Evolutionary conservation across 805 yeast species (phyloP).

Genomic region (Spathaspora passalidarum): DNA sequence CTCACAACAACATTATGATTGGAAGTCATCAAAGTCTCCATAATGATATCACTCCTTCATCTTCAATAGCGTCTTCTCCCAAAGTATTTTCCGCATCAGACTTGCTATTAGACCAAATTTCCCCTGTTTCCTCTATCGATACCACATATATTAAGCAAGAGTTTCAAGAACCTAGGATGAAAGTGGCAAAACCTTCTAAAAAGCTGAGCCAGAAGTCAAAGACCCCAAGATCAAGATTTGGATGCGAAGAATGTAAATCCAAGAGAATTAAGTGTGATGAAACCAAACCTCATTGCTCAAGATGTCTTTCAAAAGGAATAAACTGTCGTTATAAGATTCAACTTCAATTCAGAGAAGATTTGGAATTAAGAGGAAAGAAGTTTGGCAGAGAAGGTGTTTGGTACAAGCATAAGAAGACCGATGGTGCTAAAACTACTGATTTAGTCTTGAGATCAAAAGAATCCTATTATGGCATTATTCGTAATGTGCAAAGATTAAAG

Average conservation of each 20-base stretch:
- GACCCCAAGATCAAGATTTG: slow-evolving; percentile 18
- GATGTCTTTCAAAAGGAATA: slow-evolving; percentile 16
- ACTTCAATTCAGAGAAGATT: slow-evolving; percentile 25
- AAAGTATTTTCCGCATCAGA: neutral
- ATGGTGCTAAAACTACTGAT: slow-evolving; percentile 8
- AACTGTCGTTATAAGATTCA: slow-evolving; percentile 18
- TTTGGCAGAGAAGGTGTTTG: slow-evolving; percentile 30
- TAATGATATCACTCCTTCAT: neutral
- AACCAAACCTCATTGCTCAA: slow-evolving; percentile 20
- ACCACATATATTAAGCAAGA: neutral
- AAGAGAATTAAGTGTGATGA: slow-evolving; percentile 26
- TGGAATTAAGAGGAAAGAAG: slow-evolving; percentile 19
- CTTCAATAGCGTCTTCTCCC: slow-evolving; percentile 4
- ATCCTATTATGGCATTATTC: slow-evolving; percentile 14
- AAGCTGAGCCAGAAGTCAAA: slow-evolving; percentile 6
- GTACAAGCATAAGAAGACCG: slow-evolving; percentile 13
- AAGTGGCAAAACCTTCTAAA: neutral
- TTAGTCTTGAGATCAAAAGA: slow-evolving; percentile 11
- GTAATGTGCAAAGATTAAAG: slow-evolving; percentile 11
- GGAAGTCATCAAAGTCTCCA: neutral
- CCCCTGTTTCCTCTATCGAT: neutral
- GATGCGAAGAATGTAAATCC: slow-evolving; percentile 21
- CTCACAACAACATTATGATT: neutral
- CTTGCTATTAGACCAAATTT: slow-evolving; percentile 2
- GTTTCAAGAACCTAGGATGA: neutral